Conservation (phyloP, 257 asterid species). For the Cynanchum wilfordii region DNA sequence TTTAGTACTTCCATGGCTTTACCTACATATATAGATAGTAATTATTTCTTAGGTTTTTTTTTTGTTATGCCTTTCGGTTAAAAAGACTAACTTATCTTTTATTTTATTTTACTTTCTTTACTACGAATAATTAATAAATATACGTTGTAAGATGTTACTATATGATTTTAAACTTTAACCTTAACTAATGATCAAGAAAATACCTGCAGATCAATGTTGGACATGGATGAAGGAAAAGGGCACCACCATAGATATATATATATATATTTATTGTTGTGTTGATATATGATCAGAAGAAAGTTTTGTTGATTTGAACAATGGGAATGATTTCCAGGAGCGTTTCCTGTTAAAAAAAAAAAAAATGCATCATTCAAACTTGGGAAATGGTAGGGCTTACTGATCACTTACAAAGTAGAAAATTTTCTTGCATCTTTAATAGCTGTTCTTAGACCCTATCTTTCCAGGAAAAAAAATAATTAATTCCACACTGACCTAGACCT, state of each 20-base stretch:
- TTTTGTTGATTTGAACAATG: constrained; percentile 33
- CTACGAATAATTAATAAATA: too few species aligned
- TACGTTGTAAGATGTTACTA: too few species aligned
- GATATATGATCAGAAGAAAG: constrained; percentile 27
- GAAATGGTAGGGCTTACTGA: constrained; percentile 46
- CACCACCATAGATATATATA: not conserved
- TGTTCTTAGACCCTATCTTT: constrained; percentile 24
- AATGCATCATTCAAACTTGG: constrained; percentile 34
- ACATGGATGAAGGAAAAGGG: not conserved
- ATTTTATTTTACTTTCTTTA: too few species aligned
- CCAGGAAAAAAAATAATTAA: constrained; percentile 18
- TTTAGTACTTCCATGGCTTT: constrained; percentile 26
- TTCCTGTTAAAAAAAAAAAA: constrained; percentile 14
- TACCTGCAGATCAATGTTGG: not conserved
- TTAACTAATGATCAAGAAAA: constrained; percentile 1
- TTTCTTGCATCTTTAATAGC: constrained; percentile 39
- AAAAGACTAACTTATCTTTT: too few species aligned
- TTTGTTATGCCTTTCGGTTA: too few species aligned
- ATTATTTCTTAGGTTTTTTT: not conserved
- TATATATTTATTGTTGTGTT: not conserved
- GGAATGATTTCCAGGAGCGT: constrained; percentile 62
- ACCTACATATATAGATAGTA: not conserved
- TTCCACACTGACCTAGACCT: constrained; percentile 35
- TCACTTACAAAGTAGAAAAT: constrained; percentile 29
- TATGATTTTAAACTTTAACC: too few species aligned